Conservation (phyloP, 1,284 basidiomycete species). For the Papiliotrema nemorosa region DNA sequence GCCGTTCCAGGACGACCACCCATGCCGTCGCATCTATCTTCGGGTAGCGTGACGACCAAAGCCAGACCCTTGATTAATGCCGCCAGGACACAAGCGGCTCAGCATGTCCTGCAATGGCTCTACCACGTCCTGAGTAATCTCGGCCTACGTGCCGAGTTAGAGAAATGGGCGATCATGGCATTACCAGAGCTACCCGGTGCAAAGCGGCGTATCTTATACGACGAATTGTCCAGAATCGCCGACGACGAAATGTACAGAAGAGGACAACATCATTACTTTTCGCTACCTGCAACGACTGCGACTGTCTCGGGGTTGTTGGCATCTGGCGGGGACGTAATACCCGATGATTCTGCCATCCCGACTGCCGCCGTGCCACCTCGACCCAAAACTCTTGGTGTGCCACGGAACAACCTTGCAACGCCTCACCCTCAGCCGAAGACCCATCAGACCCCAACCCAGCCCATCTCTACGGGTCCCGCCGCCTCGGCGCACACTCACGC, state of each 20-base stretch:
- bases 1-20: too few relatives aligned
- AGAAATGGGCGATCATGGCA: conserved; percentile 23
- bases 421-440: background rate
- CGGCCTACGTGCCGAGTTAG: conserved; percentile 1
- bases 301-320: conserved; percentile 13
- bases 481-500: background rate
- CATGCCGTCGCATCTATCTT: too few relatives aligned
- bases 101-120: conserved; percentile 25
- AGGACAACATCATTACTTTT: conserved; percentile 18
- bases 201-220: conserved; percentile 13
- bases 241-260: conserved; percentile 12
- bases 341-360: background rate
- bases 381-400: background rate
- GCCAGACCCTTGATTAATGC: too few relatives aligned
- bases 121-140: conserved; percentile 18
- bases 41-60: too few relatives aligned
- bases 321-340: conserved; percentile 7
- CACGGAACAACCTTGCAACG: background rate
- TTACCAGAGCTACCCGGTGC: conserved; percentile 16
- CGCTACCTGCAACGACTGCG: background rate
- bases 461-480: background rate
- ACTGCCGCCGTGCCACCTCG: background rate
- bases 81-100: conserved; percentile 10
- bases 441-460: background rate
- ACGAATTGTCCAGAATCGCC: conserved; percentile 13